Conservation (phyloP, 2,329 filamentous ascomycete species). For the Hypomyces rosellus region DNA sequence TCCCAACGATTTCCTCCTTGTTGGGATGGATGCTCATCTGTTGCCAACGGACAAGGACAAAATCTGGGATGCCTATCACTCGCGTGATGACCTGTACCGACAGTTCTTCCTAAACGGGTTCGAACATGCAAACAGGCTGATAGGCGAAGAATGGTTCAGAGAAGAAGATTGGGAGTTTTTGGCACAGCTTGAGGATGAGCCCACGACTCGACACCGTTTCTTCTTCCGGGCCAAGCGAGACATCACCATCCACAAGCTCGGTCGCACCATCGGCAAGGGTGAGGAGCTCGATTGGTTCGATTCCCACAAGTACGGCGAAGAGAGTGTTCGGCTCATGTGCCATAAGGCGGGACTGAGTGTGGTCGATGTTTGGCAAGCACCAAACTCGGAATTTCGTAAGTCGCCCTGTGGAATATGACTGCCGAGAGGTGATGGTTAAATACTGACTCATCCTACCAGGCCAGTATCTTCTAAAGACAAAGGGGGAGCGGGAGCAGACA, state of each 20-base stretch:
- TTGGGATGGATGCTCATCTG: conserved; percentile 37
- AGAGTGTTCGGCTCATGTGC: conserved; percentile 33
- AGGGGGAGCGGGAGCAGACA: conserved; percentile 21
- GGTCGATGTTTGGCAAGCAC: conserved; percentile 30
- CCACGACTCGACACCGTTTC: conserved; percentile 35
- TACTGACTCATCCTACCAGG: conserved; percentile 21
- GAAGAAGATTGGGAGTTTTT: conserved; percentile 33
- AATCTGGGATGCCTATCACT: conserved; percentile 36
- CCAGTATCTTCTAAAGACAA: conserved; percentile 32
- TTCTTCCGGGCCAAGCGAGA: conserved; percentile 32
- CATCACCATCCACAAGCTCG: conserved; percentile 21
- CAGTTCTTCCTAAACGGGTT: conserved; percentile 36
- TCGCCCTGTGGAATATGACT: conserved; percentile 3
- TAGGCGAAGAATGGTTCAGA: conserved; percentile 28
- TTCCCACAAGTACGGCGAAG: conserved; percentile 35
- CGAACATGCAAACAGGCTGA: conserved; percentile 29
- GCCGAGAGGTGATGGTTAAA: not conserved
- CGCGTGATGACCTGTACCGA: conserved; percentile 28
- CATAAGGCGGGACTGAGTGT: conserved; percentile 31
- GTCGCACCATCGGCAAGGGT: conserved; percentile 22
- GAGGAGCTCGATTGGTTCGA: conserved; percentile 39
- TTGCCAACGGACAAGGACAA: conserved; percentile 27
- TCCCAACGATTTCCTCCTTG: conserved; percentile 29
- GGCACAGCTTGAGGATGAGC: conserved; percentile 29
- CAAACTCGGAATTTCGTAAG: conserved; percentile 34